Conservation (phyloP, 164 flowering plant species). For the Liquidambar formosana region DNA sequence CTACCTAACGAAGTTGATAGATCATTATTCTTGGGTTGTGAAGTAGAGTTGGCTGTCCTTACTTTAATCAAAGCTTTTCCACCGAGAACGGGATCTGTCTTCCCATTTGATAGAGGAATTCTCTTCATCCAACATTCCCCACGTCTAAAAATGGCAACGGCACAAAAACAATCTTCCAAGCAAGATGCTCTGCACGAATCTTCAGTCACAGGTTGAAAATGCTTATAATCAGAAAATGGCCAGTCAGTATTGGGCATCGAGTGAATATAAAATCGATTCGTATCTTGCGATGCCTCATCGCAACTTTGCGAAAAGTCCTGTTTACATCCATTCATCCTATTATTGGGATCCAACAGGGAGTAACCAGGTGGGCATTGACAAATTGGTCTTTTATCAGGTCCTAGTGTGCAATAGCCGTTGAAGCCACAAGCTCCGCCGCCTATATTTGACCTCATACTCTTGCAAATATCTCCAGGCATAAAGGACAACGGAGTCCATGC, state of each 20-base stretch:
- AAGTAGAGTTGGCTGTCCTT: too few species aligned
- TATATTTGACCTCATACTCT: not conserved
- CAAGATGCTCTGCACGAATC: conserved; percentile 44
- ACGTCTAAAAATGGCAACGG: conserved; percentile 32
- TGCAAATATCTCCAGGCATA: conserved; percentile 21
- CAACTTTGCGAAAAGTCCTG: conserved; percentile 37
- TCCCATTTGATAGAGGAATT: conserved; percentile 14
- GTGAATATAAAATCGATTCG: conserved; percentile 14
- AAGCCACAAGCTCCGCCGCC: conserved; percentile 56
- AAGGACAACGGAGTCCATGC: conserved; percentile 18
- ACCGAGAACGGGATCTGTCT: too few species aligned
- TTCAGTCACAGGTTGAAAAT: conserved; percentile 10
- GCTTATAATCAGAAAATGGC: conserved; percentile 41
- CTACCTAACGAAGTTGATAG: too few species aligned
- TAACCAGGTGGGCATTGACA: conserved; percentile 50
- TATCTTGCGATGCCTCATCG: conserved; percentile 2
- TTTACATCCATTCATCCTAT: conserved; percentile 44
- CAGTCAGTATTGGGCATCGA: conserved; percentile 35
- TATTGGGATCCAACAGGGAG: conserved; percentile 33
- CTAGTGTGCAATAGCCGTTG: conserved; percentile 45
- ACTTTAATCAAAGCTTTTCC: too few species aligned
- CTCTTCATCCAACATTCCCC: not conserved
- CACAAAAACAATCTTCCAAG: conserved; percentile 57
- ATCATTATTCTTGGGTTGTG: too few species aligned
- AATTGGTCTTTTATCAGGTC: conserved; percentile 19